Evolutionary conservation across 106 monocot species (phyloP).

Genomic region (Vanilla planifolia): DNA sequence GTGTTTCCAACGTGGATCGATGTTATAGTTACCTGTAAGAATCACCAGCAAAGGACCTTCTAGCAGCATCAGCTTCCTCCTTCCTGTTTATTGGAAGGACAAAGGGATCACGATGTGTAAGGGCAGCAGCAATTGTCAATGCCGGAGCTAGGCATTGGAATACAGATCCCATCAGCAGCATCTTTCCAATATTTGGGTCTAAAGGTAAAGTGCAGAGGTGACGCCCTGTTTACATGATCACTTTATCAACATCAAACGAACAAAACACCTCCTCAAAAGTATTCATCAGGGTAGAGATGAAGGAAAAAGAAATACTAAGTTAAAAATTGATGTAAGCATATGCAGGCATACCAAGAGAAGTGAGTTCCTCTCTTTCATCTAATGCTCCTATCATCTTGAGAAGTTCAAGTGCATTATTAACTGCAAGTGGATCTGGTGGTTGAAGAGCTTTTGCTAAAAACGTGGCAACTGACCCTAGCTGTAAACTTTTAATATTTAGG

Average conservation of each 20-base stretch:
- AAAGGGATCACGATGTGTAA: slow-evolving; percentile 91
- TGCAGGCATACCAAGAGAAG: slow-evolving; percentile 67
- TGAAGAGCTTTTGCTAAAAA: slow-evolving; percentile 89
- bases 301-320: background rate
- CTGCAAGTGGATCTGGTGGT: slow-evolving; percentile 87
- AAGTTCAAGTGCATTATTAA: slow-evolving; percentile 92
- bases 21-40: slow-evolving; percentile 63
- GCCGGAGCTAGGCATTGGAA: slow-evolving; percentile 95
- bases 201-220: slow-evolving; percentile 83
- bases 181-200: slow-evolving; percentile 98
- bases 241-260: background rate
- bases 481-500: slow-evolving; percentile 83
- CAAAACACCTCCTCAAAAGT: background rate
- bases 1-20: too few species aligned
- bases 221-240: slow-evolving; percentile 35
- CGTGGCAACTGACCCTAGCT: slow-evolving; percentile 72
- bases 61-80: slow-evolving; percentile 94
- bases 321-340: background rate
- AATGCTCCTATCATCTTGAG: slow-evolving; percentile 88
- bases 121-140: slow-evolving; percentile 92
- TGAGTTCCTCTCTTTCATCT: slow-evolving; percentile 85
- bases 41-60: slow-evolving; percentile 87
- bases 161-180: slow-evolving; percentile 90
- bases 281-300: background rate
- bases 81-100: slow-evolving; percentile 89